Evolutionary conservation across 2,329 filamentous ascomycete species (phyloP).

Genomic region (Calonectria leucothoes): DNA sequence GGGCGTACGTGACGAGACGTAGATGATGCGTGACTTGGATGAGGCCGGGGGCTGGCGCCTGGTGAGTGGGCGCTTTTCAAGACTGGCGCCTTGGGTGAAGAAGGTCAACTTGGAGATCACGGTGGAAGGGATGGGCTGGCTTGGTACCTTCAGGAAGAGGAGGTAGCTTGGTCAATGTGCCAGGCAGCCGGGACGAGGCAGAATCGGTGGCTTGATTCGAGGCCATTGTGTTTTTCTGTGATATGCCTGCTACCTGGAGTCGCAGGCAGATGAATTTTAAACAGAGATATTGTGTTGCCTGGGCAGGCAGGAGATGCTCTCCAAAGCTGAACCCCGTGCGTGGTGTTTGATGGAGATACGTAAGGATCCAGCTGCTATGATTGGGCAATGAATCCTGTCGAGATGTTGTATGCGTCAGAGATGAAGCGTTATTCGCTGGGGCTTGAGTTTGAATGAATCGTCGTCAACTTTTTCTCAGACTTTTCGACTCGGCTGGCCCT

Average conservation of each 20-base stretch:
- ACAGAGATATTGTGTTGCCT: slow-evolving; percentile 7
- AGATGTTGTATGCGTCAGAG: background rate
- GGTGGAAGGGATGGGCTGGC: background rate
- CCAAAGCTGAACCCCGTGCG: background rate
- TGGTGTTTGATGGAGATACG: background rate
- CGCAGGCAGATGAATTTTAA: slow-evolving; percentile 26
- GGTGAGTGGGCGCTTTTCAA: slow-evolving; percentile 62
- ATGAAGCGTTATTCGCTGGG: background rate
- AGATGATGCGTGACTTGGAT: slow-evolving; percentile 64
- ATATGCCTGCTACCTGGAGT: slow-evolving; percentile 27
- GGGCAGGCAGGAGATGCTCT: background rate
- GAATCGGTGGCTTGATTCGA: slow-evolving; percentile 25
- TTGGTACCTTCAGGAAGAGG: slow-evolving; percentile 47
- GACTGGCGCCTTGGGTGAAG: slow-evolving; percentile 53
- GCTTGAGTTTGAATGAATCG: background rate
- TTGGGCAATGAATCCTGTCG: background rate
- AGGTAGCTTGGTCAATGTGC: slow-evolving; percentile 48
- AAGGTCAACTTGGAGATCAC: background rate
- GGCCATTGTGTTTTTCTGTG: slow-evolving; percentile 34
- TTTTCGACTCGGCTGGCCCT: background rate
- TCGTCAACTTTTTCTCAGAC: slow-evolving; percentile 7
- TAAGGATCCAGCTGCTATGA: background rate
- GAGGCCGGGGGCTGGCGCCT: slow-evolving; percentile 55
- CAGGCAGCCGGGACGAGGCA: slow-evolving; percentile 32
- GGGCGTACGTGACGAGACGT: slow-evolving; percentile 72